These are phyloP conservation scores for Metschnikowia borealis DNA, from an alignment of 805 yeast genomes.

Conservation along the genomic window DNA sequence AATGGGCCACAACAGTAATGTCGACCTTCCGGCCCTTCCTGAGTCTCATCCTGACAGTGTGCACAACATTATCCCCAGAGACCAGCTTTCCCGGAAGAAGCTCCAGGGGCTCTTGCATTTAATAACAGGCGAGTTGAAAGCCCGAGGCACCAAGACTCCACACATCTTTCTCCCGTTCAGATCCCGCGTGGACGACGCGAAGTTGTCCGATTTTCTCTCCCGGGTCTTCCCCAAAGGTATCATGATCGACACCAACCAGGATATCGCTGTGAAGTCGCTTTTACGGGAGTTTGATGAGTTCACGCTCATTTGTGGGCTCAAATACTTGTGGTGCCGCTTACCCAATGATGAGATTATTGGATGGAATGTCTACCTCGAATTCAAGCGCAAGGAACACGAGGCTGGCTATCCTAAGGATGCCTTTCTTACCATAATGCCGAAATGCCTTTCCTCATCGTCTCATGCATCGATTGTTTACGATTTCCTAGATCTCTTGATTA, in stretches of 20 bases:
- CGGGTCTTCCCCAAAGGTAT: constrained; percentile 57
- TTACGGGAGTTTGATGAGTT: constrained; percentile 55
- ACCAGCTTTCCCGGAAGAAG: constrained; percentile 57
- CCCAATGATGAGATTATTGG: constrained; percentile 79
- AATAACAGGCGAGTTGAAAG: constrained; percentile 69
- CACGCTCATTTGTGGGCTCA: constrained; percentile 68
- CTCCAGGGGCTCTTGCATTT: constrained; percentile 64
- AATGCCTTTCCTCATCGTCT: constrained; percentile 74
- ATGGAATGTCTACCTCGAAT: constrained; percentile 77
- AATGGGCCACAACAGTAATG: constrained; percentile 5
- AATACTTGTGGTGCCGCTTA: constrained; percentile 82
- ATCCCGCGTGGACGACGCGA: constrained; percentile 60
- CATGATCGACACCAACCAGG: constrained; percentile 30
- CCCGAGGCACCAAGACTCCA: constrained; percentile 58
- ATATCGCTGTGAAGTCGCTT: constrained; percentile 39
- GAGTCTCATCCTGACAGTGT: constrained; percentile 8
- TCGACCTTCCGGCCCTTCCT: constrained; percentile 16
- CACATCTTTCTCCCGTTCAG: constrained; percentile 74
- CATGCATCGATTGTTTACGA: constrained; percentile 89
- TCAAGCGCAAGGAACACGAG: constrained; percentile 59
- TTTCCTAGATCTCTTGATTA: constrained; percentile 74
- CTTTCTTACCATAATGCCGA: constrained; percentile 78
- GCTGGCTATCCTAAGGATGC: constrained; percentile 68
- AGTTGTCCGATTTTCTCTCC: constrained; percentile 54
- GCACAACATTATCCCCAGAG: constrained; percentile 13